Conservation (phyloP, 257 asterid genomes). For the Oldenlandia corymbosa region DNA sequence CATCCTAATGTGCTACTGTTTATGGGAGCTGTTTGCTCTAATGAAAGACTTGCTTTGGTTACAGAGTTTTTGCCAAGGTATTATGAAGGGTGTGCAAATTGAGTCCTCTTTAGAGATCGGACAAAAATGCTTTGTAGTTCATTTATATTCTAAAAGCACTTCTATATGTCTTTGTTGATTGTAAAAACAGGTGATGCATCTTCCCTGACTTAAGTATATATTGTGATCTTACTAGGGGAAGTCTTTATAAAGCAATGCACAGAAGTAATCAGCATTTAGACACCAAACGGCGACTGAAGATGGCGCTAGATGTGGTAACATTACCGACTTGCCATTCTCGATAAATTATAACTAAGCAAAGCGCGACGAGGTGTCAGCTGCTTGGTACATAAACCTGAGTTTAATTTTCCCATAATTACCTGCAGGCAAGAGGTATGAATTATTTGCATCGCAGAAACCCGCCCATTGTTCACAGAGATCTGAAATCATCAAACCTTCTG, state of each 20-base stretch:
- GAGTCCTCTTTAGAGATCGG: neutral
- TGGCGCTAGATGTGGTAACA: constrained; percentile 75
- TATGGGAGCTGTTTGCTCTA: constrained; percentile 66
- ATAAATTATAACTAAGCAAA: neutral
- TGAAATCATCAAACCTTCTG: constrained; percentile 76
- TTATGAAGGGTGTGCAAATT: neutral
- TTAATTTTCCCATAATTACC: constrained; percentile 12
- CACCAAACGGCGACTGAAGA: constrained; percentile 52
- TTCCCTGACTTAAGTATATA: constrained; percentile 3
- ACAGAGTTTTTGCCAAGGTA: constrained; percentile 67
- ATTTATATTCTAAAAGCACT: too few species aligned
- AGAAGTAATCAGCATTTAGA: constrained; percentile 50
- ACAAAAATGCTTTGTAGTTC: too few species aligned
- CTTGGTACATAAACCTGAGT: too few species aligned
- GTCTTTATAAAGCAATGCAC: constrained; percentile 62
- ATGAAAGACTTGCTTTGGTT: constrained; percentile 62
- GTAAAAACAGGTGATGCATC: neutral
- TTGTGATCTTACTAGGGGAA: constrained; percentile 51
- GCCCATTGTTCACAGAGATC: constrained; percentile 72
- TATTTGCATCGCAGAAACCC: constrained; percentile 76
- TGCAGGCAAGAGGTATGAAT: constrained; percentile 78
- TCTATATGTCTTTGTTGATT: neutral
- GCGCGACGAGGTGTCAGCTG: neutral
- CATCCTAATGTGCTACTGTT: constrained; percentile 75
- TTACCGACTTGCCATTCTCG: constrained; percentile 10